A percentile compares a stretch with the other conserved stretches of the same genome.
phyloP scores from a whole-genome alignment of 306 rosid species.

The Prunus padus region DNA sequence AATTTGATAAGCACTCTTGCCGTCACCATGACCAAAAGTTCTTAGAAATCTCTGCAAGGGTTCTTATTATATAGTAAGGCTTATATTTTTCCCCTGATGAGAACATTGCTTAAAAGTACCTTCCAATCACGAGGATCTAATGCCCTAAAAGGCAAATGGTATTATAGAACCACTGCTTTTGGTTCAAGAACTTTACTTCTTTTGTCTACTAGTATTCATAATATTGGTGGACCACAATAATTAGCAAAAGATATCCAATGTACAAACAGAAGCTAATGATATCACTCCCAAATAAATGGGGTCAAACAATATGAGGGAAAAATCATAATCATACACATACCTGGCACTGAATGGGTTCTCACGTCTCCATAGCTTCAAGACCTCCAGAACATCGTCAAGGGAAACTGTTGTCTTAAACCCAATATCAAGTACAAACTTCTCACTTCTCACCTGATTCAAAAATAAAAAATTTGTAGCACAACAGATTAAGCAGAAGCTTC shows the following conservation, averaged over 20 bases:
- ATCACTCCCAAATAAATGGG: neutral
- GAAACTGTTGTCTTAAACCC: constrained; percentile 83
- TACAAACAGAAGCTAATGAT: neutral
- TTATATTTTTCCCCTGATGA: neutral
- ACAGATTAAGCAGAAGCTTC: neutral
- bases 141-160: neutral
- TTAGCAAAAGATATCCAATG: neutral
- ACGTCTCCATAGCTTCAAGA: constrained; percentile 61
- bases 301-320: constrained; percentile 6
- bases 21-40: no score
- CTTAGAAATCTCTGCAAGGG: no score
- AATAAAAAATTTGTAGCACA: constrained; percentile 5
- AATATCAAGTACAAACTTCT: constrained; percentile 53
- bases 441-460: constrained; percentile 65
- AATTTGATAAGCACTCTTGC: no score
- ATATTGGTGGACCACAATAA: neutral
- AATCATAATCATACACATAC: constrained; percentile 50
- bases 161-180: neutral
- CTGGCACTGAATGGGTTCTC: constrained; percentile 61
- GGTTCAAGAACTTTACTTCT: neutral
- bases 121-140: neutral
- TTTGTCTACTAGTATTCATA: neutral
- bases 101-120: neutral
- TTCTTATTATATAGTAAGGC: neutral
- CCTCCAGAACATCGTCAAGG: constrained; percentile 59